Base-by-base conservation (phyloP, 2,329 filamentous ascomycete genomes). In the Neoascochyta sp. region DNA sequence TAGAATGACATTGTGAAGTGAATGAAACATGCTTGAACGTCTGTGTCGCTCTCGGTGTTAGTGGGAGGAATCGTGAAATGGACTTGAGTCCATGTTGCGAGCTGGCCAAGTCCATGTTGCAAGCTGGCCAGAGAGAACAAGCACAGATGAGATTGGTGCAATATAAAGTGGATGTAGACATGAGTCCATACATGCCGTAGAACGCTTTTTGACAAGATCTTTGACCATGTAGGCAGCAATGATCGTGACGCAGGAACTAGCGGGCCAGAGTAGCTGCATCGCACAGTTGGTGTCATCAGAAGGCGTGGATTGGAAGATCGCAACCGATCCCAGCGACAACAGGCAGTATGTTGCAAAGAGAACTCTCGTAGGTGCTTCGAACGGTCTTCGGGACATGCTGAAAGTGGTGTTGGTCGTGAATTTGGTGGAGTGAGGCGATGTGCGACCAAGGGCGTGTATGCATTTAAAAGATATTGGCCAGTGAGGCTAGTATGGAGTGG, bases 61-160 rank as follows among this genome's bases (percentile, higher is more conserved):
- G 20, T n/a, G 20, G 20, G 10, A 22, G 20, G 4, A 9, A 4
- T n/a, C 3, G 18, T 15, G 18, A 29, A 12, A 22, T 22, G 16
- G 18, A 9, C 10, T 22, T 19, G 27, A 19, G 21, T 22, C 27
- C 18, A 29, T 5, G 13, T 22, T 10, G 11, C n/a, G 18, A 21
- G 16, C 15, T 29, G 27, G 8, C 27, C 27, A 22, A 29, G 29
- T n/a, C n/a, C n/a, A n/a, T n/a, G n/a, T n/a, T n/a, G n/a, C n/a
- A n/a, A n/a, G n/a, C n/a, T n/a, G n/a, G n/a, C n/a, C n/a, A n/a
- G n/a, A n/a, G 12, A 10, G 5, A 22, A 22, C 5, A 22, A 22
- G 20, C 9, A 22, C 9, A 5, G 12, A n/a, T 11, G 20, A 22
- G 12, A 22, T 10, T 4, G 20, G 5, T n/a, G 9, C 20, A n/a